Evolutionary conservation across 2,329 filamentous ascomycete species (phyloP).

Genomic region (Myriosclerotinia scirpicola): DNA sequence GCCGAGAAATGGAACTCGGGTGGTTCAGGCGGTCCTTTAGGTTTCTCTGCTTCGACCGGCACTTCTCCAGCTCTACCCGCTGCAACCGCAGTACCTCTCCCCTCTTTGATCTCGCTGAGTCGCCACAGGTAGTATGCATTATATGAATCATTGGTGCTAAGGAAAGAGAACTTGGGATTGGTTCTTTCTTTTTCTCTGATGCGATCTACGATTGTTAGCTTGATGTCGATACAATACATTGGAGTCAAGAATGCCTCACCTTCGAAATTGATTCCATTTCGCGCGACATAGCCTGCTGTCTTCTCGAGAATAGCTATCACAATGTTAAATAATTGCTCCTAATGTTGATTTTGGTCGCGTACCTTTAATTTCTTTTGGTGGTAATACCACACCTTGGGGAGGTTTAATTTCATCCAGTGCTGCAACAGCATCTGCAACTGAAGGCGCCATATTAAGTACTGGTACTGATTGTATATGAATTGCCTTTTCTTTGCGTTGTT

Average conservation of each 20-base stretch:
- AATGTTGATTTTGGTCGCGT: constrained; percentile 16
- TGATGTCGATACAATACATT: background rate
- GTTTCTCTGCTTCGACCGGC: constrained; percentile 59
- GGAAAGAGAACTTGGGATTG: constrained; percentile 90
- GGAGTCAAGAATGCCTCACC: constrained; percentile 41
- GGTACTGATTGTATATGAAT: background rate
- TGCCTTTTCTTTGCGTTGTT: background rate
- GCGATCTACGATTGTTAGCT: constrained; percentile 55
- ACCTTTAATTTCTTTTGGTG: constrained; percentile 77
- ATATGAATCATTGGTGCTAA: constrained; percentile 79
- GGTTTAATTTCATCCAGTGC: constrained; percentile 70
- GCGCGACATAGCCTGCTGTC: constrained; percentile 85
- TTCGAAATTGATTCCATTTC: constrained; percentile 63
- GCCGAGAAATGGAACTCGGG: constrained; percentile 90
- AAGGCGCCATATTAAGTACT: constrained; percentile 37
- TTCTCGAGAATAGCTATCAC: constrained; percentile 73
- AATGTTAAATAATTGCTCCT: constrained; percentile 41
- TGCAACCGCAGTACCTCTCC: constrained; percentile 75
- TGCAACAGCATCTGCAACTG: constrained; percentile 48
- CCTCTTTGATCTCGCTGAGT: constrained; percentile 78
- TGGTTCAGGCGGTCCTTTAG: constrained; percentile 80
- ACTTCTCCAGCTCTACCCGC: constrained; percentile 71
- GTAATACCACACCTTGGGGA: constrained; percentile 80
- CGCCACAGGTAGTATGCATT: constrained; percentile 89
- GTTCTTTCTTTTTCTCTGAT: constrained; percentile 80